Evolutionary conservation across 2,329 filamentous ascomycete species (phyloP), one percentile per base, ranked within the genome.

Genomic region (Lecanosticta acicola): DNA sequence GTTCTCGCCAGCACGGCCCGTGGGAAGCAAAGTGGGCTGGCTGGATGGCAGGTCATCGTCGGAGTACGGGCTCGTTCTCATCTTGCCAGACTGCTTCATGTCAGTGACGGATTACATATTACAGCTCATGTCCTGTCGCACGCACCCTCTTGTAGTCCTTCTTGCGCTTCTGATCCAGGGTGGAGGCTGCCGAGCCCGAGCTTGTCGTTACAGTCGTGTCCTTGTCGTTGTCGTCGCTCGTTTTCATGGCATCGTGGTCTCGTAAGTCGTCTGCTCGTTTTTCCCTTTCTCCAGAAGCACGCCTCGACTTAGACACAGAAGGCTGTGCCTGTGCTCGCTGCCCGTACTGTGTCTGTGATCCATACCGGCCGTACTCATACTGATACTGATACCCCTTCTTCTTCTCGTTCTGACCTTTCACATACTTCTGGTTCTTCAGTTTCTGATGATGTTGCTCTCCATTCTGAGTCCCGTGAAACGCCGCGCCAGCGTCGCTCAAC

Each of bases 401-500:
- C 39, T 51, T 48, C 38, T 49, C 43, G 50, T 61, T 48, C 55
- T 61, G 56, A 39, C 45, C 49, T 50, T 59, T 48, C 46, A 61
- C 58, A 52, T 53, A 46, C 46, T 57, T 55, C 54, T 45, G 43
- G 43, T 61, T 60, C 56, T 63, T 59, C 54, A 60, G 45, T 35
- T 58, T 48, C 45, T 46, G 43, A 47, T 63, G 56, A 53, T 66
- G 59, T 64, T 66, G 66, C 59, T 61, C 59, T 53, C 45, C 51
- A 62, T 55, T 57, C 50, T 58, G 48, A 49, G 51, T 45, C 43
- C 45, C 52, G 41, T 61, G 58, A 59, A 61, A 61, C 54, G 50
- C 58, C 53, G 50, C 39, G 53, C 56, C 52, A 54, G 49, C 47
- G 20, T 66, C 55, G 50, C 59, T 53, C 50, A 51, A 47, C 49